Evolutionary conservation across 257 asterid species (phyloP), one percentile per base, ranked within the genome.

Genomic region (Paulownia fortunei): DNA sequence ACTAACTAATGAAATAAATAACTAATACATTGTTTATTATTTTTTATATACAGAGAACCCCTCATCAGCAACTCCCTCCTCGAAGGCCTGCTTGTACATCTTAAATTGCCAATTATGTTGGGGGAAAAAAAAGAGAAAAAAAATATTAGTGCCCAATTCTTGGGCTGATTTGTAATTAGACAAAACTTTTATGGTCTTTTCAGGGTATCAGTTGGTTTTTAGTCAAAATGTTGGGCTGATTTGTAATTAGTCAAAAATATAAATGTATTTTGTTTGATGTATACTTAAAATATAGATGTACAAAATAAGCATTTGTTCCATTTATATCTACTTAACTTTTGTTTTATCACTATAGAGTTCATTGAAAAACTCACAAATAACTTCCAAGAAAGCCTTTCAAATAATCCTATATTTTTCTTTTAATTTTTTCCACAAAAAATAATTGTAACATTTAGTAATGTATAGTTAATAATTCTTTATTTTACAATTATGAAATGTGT

Each of bases 21-120:
- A 4, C 36, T 30, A 30, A 30, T 30, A 30, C n/a, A n/a, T n/a
- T n/a, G n/a, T 4, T 71, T 36, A 3, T n/a, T 26, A 8, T 59
- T 60, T 73, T 60, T 78, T n/a, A n/a, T n/a, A n/a, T 60, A 77
- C 95, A 94, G 98, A 90, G 87, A 84, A 92, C 97, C 23, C 92
- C 94, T 13, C 98, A 86, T 73, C 97, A 94, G 75, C 98, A 92
- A 77, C 76, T 92, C 64, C 98, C 98, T 13, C 97, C 97, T 10
- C 79, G 97, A 51, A 89, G 92, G 76, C 98, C 98, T 19, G 83
- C 92, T 60, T 87, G 92, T 79, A 89, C 92, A 24, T 87, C 95
- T 79, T 85, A 79, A 47, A 83, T 70, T 55, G 58, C 15, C 39
- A 19, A 8, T 42, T 51, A 56, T 10, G 36, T 30, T 30, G 36